Evolutionary conservation across 495 filamentous ascomycete species (phyloP).

Genomic region (Aspergillus wentii): DNA sequence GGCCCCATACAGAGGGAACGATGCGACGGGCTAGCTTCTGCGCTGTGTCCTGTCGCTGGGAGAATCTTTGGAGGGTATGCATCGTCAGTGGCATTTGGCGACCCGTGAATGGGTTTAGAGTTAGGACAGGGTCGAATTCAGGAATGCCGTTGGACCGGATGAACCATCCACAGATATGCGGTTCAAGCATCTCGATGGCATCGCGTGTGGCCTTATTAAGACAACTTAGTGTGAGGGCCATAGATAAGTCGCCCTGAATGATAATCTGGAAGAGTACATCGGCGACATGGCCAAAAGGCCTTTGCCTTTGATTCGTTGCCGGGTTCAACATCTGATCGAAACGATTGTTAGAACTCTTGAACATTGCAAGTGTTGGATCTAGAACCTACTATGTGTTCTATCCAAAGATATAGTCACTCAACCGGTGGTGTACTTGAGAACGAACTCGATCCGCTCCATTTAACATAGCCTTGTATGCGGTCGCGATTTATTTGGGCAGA

Average conservation of each 20-base stretch:
- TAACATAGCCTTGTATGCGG: too few relatives aligned
- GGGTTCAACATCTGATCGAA: conserved; percentile 10
- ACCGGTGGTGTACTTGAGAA: too few relatives aligned
- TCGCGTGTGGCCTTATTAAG: conserved; percentile 24
- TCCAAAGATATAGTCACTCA: conserved; percentile 2
- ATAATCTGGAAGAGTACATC: conserved; percentile 30
- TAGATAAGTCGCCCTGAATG: conserved; percentile 17
- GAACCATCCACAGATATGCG: conserved; percentile 22
- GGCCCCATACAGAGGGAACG: conserved; percentile 23
- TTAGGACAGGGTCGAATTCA: conserved; percentile 18
- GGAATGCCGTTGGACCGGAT: conserved; percentile 17
- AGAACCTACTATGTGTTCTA: conserved; percentile 6
- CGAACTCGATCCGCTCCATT: too few relatives aligned
- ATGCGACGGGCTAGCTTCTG: conserved; percentile 16
- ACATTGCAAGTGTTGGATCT: too few relatives aligned
- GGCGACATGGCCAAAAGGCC: conserved; percentile 18
- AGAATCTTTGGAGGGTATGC: conserved; percentile 16
- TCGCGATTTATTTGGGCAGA: conserved; percentile 4
- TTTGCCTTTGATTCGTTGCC: conserved; percentile 4
- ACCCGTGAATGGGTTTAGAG: conserved; percentile 18
- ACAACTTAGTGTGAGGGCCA: conserved; percentile 16
- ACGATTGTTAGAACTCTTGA: too few relatives aligned
- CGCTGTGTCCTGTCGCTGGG: conserved; percentile 18
- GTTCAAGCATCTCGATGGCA: conserved; percentile 21
- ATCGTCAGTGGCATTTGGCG: conserved; percentile 15